A percentile compares a stretch with the other conserved stretches of the same genome.
Conservation (phyloP, 2,329 filamentous ascomycete species). For the Bipolaris zeicola region DNA sequence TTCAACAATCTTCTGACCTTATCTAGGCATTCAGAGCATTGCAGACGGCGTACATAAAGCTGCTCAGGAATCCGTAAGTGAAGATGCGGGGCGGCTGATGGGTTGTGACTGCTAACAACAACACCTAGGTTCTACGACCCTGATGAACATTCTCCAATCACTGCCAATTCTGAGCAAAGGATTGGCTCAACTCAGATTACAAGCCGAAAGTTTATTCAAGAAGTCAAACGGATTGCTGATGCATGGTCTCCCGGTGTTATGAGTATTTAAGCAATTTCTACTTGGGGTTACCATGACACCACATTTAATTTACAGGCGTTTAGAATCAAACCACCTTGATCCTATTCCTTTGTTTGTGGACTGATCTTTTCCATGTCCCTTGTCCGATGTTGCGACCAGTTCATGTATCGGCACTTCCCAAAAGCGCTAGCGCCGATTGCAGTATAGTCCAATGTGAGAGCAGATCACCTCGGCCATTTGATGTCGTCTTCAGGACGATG, state of each 20-base stretch:
- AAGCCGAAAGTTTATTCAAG: slow-evolving; percentile 77
- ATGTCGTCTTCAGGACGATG: slow-evolving; percentile 11
- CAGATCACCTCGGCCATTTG: slow-evolving; percentile 29
- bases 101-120: slow-evolving; percentile 60
- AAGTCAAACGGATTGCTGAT: slow-evolving; percentile 86
- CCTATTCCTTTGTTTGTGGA: neutral
- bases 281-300: slow-evolving; percentile 21
- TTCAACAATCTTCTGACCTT: slow-evolving; percentile 9
- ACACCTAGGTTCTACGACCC: slow-evolving; percentile 81
- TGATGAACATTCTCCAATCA: slow-evolving; percentile 74
- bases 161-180: slow-evolving; percentile 52
- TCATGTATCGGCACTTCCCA: slow-evolving; percentile 8
- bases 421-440: slow-evolving; percentile 31
- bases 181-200: slow-evolving; percentile 70
- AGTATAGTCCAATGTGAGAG: slow-evolving; percentile 27
- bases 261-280: slow-evolving; percentile 55
- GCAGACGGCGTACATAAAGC: slow-evolving; percentile 86
- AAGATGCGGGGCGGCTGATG: too few relatives aligned
- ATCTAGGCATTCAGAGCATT: slow-evolving; percentile 81
- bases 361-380: neutral
- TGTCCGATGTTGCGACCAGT: slow-evolving; percentile 1
- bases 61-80: slow-evolving; percentile 75
- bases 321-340: neutral
- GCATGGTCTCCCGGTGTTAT: slow-evolving; percentile 77
- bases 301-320: slow-evolving; percentile 39